These are phyloP conservation scores for Xanthoparmelia taractica DNA, from an alignment of 495 filamentous ascomycete species.

Conservation along the genomic window DNA sequence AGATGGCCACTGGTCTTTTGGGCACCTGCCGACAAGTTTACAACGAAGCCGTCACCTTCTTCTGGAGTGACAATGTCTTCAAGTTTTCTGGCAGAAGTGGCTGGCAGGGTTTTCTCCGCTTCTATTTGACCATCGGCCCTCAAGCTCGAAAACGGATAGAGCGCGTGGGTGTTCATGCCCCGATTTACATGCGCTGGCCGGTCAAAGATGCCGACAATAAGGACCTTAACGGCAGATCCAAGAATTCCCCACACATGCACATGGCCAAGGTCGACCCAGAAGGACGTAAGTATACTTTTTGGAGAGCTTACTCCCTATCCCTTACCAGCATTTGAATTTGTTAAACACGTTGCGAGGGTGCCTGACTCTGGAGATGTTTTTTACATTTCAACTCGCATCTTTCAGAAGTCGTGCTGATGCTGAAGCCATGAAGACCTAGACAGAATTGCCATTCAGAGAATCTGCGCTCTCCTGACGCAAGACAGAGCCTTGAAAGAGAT, in stretches of 20 bases:
- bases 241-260: slow-evolving; percentile 25
- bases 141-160: slow-evolving; percentile 21
- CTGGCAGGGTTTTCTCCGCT: slow-evolving; percentile 25
- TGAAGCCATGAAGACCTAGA: slow-evolving; percentile 12
- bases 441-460: slow-evolving; percentile 20
- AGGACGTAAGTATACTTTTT: slow-evolving; percentile 10
- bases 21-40: slow-evolving; percentile 23
- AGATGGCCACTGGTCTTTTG: slow-evolving; percentile 22
- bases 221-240: slow-evolving; percentile 24
- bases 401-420: not conserved
- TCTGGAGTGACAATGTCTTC: slow-evolving; percentile 22
- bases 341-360: not conserved
- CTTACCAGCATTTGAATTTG: not conserved
- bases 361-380: not conserved
- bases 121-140: slow-evolving; percentile 24
- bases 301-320: not conserved
- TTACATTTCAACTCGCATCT: not conserved
- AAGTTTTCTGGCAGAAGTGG: slow-evolving; percentile 23
- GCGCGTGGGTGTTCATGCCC: slow-evolving; percentile 20
- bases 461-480: slow-evolving; percentile 19
- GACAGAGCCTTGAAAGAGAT: slow-evolving; percentile 22
- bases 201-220: slow-evolving; percentile 21
- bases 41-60: slow-evolving; percentile 18
- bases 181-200: slow-evolving; percentile 23
- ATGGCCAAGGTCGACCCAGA: slow-evolving; percentile 23